Percentiles rank a stretch among this genome's conserved stretches.
phyloP scores from a whole-genome alignment of 768 basidiomycete genomes.

The Mycena maculata region DNA sequence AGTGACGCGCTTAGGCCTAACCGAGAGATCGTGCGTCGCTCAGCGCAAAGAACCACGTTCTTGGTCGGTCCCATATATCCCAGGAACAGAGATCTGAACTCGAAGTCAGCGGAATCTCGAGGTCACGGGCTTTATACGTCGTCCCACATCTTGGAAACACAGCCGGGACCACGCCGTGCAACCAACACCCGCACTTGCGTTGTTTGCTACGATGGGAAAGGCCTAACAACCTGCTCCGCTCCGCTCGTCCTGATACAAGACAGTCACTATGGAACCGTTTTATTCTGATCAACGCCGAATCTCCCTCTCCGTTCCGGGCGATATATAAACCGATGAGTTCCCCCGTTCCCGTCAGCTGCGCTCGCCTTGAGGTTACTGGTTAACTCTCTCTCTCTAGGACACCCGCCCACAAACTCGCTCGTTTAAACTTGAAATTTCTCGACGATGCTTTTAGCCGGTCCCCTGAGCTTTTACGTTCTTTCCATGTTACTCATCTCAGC shows the following conservation, averaged over 20 bases:
- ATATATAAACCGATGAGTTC: slow-evolving; percentile 9
- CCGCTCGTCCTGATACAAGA: neutral
- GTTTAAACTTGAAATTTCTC: slow-evolving; percentile 5
- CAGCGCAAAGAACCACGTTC: too few species aligned
- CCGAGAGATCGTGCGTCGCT: too few species aligned
- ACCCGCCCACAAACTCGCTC: slow-evolving; percentile 17
- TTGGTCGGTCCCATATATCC: too few species aligned
- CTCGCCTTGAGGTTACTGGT: slow-evolving; percentile 25
- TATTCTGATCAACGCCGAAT: neutral
- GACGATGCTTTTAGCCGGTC: slow-evolving; percentile 11
- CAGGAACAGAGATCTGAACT: too few species aligned
- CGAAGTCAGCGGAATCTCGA: too few species aligned
- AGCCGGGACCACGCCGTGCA: neutral
- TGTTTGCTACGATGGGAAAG: neutral
- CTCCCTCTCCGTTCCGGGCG: too few species aligned
- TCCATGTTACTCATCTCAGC: neutral
- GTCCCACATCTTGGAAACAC: neutral
- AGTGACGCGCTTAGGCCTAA: too few species aligned
- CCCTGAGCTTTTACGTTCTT: slow-evolving; percentile 5
- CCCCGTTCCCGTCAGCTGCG: slow-evolving; percentile 14
- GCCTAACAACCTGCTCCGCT: neutral
- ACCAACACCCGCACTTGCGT: neutral
- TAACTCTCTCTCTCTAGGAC: slow-evolving; percentile 21
- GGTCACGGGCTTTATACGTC: too few species aligned
- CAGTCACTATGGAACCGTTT: slow-evolving; percentile 15